Evolutionary conservation across 257 asterid genomes (phyloP).

Genomic region (Penstemon barbatus): DNA sequence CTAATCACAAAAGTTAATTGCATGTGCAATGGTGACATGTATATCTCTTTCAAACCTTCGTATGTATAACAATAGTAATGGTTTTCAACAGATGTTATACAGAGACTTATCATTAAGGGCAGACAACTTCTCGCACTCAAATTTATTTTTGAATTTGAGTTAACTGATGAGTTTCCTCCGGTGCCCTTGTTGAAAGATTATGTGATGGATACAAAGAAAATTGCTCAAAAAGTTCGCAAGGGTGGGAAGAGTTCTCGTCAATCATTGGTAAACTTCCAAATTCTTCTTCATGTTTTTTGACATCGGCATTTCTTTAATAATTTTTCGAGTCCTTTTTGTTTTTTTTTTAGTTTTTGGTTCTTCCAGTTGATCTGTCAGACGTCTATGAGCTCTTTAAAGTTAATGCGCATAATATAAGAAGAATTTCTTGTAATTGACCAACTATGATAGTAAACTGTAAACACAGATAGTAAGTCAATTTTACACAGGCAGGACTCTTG

Average conservation of each 20-base stretch:
- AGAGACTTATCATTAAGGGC: conserved; percentile 53
- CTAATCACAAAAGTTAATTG: neutral
- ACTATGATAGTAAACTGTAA: neutral
- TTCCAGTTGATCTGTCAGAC: conserved; percentile 3
- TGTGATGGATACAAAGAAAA: conserved; percentile 44
- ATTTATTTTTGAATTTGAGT: conserved; percentile 57
- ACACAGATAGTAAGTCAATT: neutral
- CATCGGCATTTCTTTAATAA: neutral
- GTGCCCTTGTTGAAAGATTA: conserved; percentile 55
- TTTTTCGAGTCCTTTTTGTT: too few relatives aligned
- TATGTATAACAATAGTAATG: conserved; percentile 23
- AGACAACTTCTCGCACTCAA: conserved; percentile 59
- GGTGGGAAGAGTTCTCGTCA: conserved; percentile 49
- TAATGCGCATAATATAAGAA: neutral
- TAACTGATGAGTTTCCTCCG: conserved; percentile 60
- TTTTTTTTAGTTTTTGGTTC: neutral
- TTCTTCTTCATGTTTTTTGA: conserved; percentile 16
- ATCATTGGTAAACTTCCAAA: conserved; percentile 37
- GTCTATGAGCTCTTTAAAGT: neutral
- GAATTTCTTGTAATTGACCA: too few relatives aligned
- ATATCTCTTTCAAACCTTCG: conserved; percentile 15
- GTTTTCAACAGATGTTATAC: conserved; percentile 46
- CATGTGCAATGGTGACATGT: conserved; percentile 18
- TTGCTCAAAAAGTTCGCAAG: conserved; percentile 43
- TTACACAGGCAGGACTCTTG: neutral